These are phyloP conservation scores for Syncephalastrum contaminatum DNA, from an alignment of 371 early-diverging fungal species.

Conservation along the genomic window DNA sequence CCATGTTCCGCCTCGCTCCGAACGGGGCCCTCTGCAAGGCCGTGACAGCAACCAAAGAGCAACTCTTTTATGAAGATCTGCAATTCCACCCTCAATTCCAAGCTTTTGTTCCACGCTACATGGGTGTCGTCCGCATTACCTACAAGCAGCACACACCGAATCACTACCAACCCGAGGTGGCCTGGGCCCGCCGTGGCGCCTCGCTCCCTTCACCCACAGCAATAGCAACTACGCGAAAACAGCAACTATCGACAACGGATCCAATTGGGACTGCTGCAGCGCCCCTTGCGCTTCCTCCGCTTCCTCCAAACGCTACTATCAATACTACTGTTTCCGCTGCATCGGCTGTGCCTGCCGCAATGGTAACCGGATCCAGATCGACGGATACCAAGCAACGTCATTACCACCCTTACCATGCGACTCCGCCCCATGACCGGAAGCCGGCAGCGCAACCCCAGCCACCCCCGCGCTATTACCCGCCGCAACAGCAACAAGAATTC, in stretches of 20 bases:
- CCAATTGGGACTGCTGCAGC: too few relatives aligned
- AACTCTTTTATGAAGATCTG: constrained; percentile 26
- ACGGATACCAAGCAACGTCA: constrained; percentile 12
- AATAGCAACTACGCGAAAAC: too few relatives aligned
- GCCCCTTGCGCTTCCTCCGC: too few relatives aligned
- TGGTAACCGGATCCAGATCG: too few relatives aligned
- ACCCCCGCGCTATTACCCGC: neutral
- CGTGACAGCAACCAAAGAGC: constrained; percentile 27
- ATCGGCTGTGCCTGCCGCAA: too few relatives aligned
- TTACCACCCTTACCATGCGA: constrained; percentile 4
- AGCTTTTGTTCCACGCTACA: constrained; percentile 35
- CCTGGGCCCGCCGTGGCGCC: constrained; percentile 4
- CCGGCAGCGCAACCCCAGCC: too few relatives aligned
- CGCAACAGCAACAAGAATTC: constrained; percentile 56
- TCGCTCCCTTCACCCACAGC: too few relatives aligned
- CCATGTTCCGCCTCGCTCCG: constrained; percentile 35
- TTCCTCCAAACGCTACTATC: too few relatives aligned
- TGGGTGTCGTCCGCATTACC: constrained; percentile 28
- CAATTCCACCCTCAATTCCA: constrained; percentile 26
- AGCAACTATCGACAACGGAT: too few relatives aligned
- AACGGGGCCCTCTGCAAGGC: constrained; percentile 40
- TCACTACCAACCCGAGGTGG: constrained; percentile 6
- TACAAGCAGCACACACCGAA: constrained; percentile 5
- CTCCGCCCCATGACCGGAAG: too few relatives aligned
- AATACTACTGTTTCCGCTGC: too few relatives aligned